Base-by-base conservation (phyloP, 1,284 basidiomycete species). In the Neolentinus lepideus region DNA sequence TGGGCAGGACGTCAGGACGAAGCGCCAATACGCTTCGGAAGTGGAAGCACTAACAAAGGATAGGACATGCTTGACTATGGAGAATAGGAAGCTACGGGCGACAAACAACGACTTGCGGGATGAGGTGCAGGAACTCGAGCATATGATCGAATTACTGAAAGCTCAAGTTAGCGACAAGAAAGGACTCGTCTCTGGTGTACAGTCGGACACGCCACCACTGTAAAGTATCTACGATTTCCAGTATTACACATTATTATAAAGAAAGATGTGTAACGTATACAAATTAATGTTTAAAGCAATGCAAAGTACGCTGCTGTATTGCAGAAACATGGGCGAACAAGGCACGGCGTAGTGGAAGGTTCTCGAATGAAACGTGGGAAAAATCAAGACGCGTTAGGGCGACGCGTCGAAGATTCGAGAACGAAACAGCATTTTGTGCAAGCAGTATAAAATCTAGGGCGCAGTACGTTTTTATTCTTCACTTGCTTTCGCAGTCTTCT, bases 41-140 rank as follows among this genome's bases (percentile, higher is more conserved):
- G n/a, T 50, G 22, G 27, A 25, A 16, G 47, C 24, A 14, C n/a
- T 50, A 8, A 50, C 16, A 6, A 29, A 25, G n/a, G 47, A 50
- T 25, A 3, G 47, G n/a, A 29, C 14, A 29, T 14, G 4, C 21
- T 64, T 88, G 45, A 71, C 67, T 33, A 67, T 72, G 27, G 67
- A 72, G 14, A 84, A 84, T 58, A 68, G 70, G 38, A 74, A 70
- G 56, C 63, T 90, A 52, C 71, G 73, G 27, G 78, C 80, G 25
- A 78, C 86, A 60, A 88, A 88, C 56, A 68, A 68, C 4, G 75
- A 80, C 19, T 62, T 87, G 58, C 76, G 75, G 55, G 83, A 85
- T 25, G 81, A 87, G 62, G 68, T 87, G 47, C 85, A 90, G 59
- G 88, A 92, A 63, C 68, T 89, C 69, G 78, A 77, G 55, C 84